These are phyloP conservation scores for Schoenoplectus triqueter DNA, from an alignment of 202 grass and related monocot species.

Conservation along the genomic window DNA sequence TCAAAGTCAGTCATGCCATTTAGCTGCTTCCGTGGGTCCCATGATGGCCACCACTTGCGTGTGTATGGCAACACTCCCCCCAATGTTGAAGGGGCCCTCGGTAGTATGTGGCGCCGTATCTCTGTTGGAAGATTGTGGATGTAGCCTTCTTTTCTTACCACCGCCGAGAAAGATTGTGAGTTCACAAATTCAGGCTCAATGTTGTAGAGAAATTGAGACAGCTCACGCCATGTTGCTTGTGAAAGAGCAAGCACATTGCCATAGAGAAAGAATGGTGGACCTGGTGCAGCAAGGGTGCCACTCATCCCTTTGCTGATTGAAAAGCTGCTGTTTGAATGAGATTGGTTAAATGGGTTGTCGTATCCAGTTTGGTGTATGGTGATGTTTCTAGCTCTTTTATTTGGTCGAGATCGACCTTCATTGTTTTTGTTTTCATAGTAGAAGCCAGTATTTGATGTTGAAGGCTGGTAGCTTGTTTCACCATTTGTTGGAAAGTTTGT, in stretches of 20 bases:
- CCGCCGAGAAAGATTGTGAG: conserved; percentile 65
- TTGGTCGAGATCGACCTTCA: conserved; percentile 25
- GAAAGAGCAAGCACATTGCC: conserved; percentile 67
- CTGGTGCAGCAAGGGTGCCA: conserved; percentile 48
- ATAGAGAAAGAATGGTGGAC: conserved; percentile 75
- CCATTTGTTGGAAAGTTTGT: conserved; percentile 45
- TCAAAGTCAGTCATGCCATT: conserved; percentile 44
- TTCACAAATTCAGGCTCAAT: conserved; percentile 78
- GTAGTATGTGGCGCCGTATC: conserved; percentile 42
- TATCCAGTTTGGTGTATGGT: conserved; percentile 48
- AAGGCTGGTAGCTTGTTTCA: conserved; percentile 37
- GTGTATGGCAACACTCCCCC: conserved; percentile 61
- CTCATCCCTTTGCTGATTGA: conserved; percentile 38
- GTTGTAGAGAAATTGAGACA: conserved; percentile 63
- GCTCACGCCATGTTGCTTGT: conserved; percentile 51
- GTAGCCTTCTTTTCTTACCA: conserved; percentile 74
- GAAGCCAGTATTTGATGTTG: conserved; percentile 39
- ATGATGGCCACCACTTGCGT: conserved; percentile 65
- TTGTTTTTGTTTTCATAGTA: conserved; percentile 47
- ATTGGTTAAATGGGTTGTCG: background rate
- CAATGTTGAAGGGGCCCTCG: conserved; percentile 62
- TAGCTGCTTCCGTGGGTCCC: conserved; percentile 73
- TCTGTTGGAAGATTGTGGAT: conserved; percentile 80
- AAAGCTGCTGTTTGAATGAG: background rate
- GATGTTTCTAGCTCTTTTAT: conserved; percentile 66